Evolutionary conservation across 768 basidiomycete species (phyloP), one percentile per base, ranked within the genome.

Genomic region (Baorangia bicolor): DNA sequence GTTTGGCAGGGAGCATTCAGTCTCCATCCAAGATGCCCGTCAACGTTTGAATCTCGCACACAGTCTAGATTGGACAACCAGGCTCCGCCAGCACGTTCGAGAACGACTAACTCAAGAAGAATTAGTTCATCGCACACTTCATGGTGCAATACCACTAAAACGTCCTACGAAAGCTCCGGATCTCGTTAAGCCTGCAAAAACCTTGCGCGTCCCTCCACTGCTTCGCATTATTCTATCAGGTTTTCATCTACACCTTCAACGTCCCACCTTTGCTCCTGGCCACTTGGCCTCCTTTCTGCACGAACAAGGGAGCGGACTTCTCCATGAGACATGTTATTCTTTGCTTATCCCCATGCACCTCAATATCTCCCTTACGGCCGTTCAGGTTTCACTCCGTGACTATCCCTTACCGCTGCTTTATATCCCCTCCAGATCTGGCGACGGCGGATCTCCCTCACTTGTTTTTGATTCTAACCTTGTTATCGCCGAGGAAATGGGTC

Each of bases 341-440:
- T 77, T 98, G 25, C 78, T 97, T 60, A 74, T 96, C 20, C 94
- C 95, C 4, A 71, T 98, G 62, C 88, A 94, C 64, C 69, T 98
- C 20, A 78, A 81, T 34, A 84, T 92, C 70, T 77, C 82, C 2
- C 74, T 92, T 49, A 75, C 79, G 4, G 79, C 83, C n/a, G 71
- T 86, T 18, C 78, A 78, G 44, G 74, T 85, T 41, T 80, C 81
- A 5, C 77, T 95, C 10, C 86, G 95, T 31, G 94, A 96, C 73
- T 95, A 96, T 72, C 92, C 94, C 3, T 72, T 97, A 31, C 93
- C 94, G 1, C 69, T 98, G 49, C 72, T 94, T n/a, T 78, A 86
- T 64, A 80, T 96, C 41, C 88, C 89, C 33, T 65, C 81, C 16
- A 73, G 74, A 54, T 59, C 73, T 37, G 38, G 38, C 14, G 60